Conservation (phyloP, 805 yeast species). For the Sugiyamaella chiloensis region DNA sequence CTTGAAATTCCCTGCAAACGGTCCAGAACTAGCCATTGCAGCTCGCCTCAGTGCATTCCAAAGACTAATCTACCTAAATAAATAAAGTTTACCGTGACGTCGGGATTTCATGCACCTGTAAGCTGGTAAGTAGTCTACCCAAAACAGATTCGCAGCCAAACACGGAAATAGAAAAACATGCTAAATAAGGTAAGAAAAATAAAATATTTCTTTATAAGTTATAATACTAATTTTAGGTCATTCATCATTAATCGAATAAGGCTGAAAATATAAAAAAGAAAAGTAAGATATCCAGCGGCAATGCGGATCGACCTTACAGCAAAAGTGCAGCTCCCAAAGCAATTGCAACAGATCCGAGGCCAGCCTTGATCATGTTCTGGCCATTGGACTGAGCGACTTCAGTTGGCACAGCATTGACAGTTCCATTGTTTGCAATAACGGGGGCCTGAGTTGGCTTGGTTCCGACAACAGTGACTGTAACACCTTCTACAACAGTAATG, state of each 20-base stretch:
- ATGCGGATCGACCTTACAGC: constrained; percentile 14
- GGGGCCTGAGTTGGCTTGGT: constrained; percentile 9
- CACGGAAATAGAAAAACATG: no score
- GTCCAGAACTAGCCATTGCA: no score
- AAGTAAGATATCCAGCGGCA: no score
- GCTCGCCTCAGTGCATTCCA: no score
- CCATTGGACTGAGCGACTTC: constrained; percentile 14
- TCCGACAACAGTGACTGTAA: constrained; percentile 19
- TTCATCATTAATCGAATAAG: no score
- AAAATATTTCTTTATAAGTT: background rate
- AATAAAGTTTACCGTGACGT: no score
- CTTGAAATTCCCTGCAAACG: no score
- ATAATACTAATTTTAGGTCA: no score
- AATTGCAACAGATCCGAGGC: constrained; percentile 18
- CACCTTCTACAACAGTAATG: constrained; percentile 20
- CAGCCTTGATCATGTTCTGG: constrained; percentile 15
- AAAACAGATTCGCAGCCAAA: no score
- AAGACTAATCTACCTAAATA: no score
- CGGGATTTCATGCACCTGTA: no score
- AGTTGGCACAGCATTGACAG: constrained; percentile 11
- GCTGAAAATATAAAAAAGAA: background rate
- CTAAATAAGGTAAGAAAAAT: constrained; percentile 1
- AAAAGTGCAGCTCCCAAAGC: constrained; percentile 22
- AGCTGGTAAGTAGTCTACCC: no score
- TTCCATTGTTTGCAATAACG: background rate